Percentiles rank a stretch among this genome's conserved stretches.
Evolutionary conservation across 2,329 filamentous ascomycete genomes (phyloP).

Genomic region (Nakataea oryzae): DNA sequence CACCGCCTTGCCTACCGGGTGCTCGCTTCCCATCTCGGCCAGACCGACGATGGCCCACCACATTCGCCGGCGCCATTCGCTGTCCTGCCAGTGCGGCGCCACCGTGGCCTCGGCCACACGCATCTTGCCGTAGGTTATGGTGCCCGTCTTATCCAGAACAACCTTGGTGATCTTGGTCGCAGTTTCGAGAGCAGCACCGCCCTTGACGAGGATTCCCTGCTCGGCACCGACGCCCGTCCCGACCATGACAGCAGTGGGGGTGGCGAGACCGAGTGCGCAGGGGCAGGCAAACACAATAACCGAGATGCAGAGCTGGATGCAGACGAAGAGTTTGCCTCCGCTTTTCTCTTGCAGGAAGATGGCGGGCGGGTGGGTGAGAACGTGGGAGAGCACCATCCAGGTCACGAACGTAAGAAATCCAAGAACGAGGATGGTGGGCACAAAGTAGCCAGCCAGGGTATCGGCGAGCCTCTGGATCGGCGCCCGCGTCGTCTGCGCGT

Average conservation of each 20-base stretch:
- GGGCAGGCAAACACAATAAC: conserved; percentile 98
- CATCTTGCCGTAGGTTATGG: conserved; percentile 91
- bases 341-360: conserved; percentile 74
- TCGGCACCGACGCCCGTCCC: conserved; percentile 95
- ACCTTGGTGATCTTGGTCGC: conserved; percentile 85
- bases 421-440: conserved; percentile 75
- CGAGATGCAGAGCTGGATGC: conserved; percentile 92
- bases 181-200: conserved; percentile 81
- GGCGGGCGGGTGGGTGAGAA: conserved; percentile 70
- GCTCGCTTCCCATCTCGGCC: conserved; percentile 92
- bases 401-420: conserved; percentile 75
- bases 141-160: conserved; percentile 93
- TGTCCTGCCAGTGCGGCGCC: conserved; percentile 57
- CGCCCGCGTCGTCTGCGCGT: conserved; percentile 87
- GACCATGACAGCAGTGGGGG: conserved; percentile 97
- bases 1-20: conserved; percentile 89
- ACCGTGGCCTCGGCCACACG: conserved; percentile 67
- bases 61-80: conserved; percentile 56
- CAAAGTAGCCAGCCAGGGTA: conserved; percentile 84
- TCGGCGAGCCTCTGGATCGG: conserved; percentile 93
- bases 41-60: conserved; percentile 97
- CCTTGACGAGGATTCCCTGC: conserved; percentile 95
- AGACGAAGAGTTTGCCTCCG: conserved; percentile 92
- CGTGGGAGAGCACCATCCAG: conserved; percentile 93
- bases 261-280: conserved; percentile 90